These are phyloP conservation scores for Globisporangium nodosum DNA, from an alignment of 352 stramenopile species.

Conservation along the genomic window DNA sequence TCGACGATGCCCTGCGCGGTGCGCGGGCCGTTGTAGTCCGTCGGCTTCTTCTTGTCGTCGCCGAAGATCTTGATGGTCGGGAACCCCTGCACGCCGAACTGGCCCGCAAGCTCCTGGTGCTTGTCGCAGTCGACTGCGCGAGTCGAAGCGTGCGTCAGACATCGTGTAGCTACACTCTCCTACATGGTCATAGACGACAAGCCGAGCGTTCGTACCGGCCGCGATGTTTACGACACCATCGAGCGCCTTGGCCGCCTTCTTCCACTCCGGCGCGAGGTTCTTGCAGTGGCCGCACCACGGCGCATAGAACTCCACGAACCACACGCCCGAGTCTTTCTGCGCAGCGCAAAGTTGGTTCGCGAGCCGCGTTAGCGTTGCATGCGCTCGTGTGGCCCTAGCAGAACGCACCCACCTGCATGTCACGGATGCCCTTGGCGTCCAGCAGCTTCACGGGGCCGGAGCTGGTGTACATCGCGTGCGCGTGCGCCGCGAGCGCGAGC, in stretches of 20 bases:
- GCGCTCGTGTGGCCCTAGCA: too few species aligned
- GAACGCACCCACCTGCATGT: constrained; percentile 34
- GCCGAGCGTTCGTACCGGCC: constrained; percentile 24
- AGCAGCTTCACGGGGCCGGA: constrained; percentile 65
- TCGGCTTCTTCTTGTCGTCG: constrained; percentile 71
- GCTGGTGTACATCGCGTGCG: constrained; percentile 55
- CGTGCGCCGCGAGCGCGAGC: constrained; percentile 23
- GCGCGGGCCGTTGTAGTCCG: constrained; percentile 74
- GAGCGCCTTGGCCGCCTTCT: constrained; percentile 86
- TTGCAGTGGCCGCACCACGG: constrained; percentile 96
- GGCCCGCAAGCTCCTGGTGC: constrained; percentile 74
- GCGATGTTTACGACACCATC: constrained; percentile 88
- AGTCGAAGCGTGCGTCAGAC: too few species aligned
- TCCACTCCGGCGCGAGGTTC: constrained; percentile 89
- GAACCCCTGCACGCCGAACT: constrained; percentile 90
- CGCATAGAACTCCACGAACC: constrained; percentile 95
- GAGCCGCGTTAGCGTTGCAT: background rate
- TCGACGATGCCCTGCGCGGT: constrained; percentile 83
- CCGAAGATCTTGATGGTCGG: constrained; percentile 94
- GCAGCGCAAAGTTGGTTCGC: background rate
- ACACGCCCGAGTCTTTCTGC: constrained; percentile 72
- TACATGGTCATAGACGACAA: too few species aligned
- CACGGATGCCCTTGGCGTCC: constrained; percentile 63
- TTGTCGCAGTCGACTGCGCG: constrained; percentile 64
- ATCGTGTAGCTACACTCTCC: background rate